These are phyloP conservation scores for Annona cherimola DNA, from an alignment of 164 flowering plant genomes.

Conservation along the genomic window DNA sequence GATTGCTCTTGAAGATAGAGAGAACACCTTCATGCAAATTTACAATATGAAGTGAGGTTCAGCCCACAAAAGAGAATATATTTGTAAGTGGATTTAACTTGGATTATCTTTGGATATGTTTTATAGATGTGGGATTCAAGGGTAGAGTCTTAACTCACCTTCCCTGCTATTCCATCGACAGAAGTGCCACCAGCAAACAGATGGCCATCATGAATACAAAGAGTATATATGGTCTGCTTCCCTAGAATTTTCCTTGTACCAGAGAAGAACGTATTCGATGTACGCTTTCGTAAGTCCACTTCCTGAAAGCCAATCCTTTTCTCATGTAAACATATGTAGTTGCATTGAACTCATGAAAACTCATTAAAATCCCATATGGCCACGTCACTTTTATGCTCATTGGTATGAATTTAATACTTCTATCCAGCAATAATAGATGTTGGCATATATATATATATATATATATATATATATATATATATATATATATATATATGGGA, in stretches of 20 bases:
- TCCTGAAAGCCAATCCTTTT: slow-evolving; percentile 34
- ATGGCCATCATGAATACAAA: slow-evolving; percentile 32
- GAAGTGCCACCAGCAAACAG: slow-evolving; percentile 62
- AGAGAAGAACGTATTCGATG: slow-evolving; percentile 45
- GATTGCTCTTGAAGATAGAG: slow-evolving; percentile 38
- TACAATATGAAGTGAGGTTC: background rate
- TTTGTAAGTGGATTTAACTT: background rate
- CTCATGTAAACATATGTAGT: background rate
- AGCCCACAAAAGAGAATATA: background rate
- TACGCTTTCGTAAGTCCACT: slow-evolving; percentile 39
- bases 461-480: too few relatives aligned
- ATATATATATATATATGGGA: too few relatives aligned
- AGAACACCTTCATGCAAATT: slow-evolving; percentile 45
- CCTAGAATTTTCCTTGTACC: slow-evolving; percentile 60
- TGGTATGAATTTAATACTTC: too few relatives aligned
- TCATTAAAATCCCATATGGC: too few relatives aligned
- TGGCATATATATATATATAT: too few relatives aligned
- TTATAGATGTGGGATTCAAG: background rate
- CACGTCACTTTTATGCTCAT: too few relatives aligned
- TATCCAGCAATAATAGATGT: too few relatives aligned
- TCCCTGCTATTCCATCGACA: slow-evolving; percentile 68
- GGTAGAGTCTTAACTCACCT: slow-evolving; percentile 33
- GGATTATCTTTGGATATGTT: background rate
- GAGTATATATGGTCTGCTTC: slow-evolving; percentile 51
- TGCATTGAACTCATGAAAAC: too few relatives aligned